Percentiles rank a stretch among this genome's conserved stretches.
These are phyloP conservation scores for Takashimella koratensis DNA, from an alignment of 1,284 basidiomycete species.

Conservation along the genomic window DNA sequence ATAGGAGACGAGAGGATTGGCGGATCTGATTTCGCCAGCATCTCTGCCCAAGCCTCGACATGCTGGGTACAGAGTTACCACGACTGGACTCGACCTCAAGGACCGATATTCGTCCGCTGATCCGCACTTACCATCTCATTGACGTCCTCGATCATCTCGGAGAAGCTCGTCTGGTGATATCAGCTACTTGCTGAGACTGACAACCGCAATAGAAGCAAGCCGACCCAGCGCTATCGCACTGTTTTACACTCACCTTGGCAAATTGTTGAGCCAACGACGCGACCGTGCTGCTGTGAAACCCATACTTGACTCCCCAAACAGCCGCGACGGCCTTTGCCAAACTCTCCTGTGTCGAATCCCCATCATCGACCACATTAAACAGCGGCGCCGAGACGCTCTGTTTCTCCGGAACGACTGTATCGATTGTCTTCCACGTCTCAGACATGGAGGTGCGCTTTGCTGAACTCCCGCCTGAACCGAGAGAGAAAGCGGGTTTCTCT, in stretches of 20 bases:
- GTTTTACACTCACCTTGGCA: conserved; percentile 32
- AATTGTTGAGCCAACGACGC: conserved; percentile 54
- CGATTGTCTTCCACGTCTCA: conserved; percentile 37
- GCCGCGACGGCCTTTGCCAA: conserved; percentile 68
- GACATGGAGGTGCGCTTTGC: conserved; percentile 21
- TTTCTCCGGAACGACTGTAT: conserved; percentile 54
- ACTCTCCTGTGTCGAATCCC: conserved; percentile 68
- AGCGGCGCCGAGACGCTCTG: conserved; percentile 64
- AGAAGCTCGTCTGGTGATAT: conserved; percentile 56
- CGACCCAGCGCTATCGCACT: too few relatives aligned
- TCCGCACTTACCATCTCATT: conserved; percentile 60
- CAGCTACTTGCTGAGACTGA: too few relatives aligned
- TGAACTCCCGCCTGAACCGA: conserved; percentile 9
- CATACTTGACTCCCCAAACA: conserved; percentile 76
- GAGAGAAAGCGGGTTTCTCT: conserved; percentile 7
- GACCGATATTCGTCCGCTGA: too few relatives aligned
- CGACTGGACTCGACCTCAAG: too few relatives aligned
- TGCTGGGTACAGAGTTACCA: too few relatives aligned
- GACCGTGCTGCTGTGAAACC: conserved; percentile 73
- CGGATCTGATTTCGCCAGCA: conserved; percentile 69
- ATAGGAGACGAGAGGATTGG: conserved; percentile 71
- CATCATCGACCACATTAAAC: conserved; percentile 83
- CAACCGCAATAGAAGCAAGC: too few relatives aligned
- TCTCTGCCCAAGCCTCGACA: conserved; percentile 76
- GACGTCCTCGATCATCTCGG: conserved; percentile 75